Evolutionary conservation across 352 stramenopile genomes (phyloP), one percentile per base, ranked within the genome.

Genomic region (Pythium graminicola): DNA sequence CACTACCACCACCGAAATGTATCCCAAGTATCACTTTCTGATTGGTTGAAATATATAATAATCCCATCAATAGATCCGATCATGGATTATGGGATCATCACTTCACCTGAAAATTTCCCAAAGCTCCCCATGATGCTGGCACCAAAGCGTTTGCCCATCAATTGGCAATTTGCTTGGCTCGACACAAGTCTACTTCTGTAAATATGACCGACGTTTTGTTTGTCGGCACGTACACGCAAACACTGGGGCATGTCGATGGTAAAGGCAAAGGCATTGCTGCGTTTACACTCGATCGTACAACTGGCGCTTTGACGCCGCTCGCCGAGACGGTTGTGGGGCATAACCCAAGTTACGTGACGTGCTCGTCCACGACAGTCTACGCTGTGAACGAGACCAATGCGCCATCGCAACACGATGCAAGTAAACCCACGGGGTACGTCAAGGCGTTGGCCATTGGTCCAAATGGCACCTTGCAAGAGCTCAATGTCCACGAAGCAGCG

Each of bases 161-260:
- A 49, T 63, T 53, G 47, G 26, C 33, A 11, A 55, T 55, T 55
- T 31, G 46, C 54, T 46, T 22, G 20, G 31, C 14, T 36, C 31
- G n/a, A n/a, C 29, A 35, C 29, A 35, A 35, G 29, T 13, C 13
- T 13, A 35, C 7, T 35, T 7, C 29, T 35, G 29, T 13, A 35
- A 35, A 35, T 10, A 54, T 61, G 52, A 59, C 57, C 65, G 56
- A 33, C 26, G 76, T 71, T 20, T 64, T 93, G 2, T 87, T 88
- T 43, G 80, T 91, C 19, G 82, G 82, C 54, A 91, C 80, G n/a
- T 93, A 93, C 64, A 89, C 82, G 44, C 80, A 80, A 52, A 80
- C 80, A 57, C 74, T 89, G 66, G 69, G 63, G 42, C 76, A 87
- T 61, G 80, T 93, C 49, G 62, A 93, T 41, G 82, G 82, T 44